Evolutionary conservation across 2,329 filamentous ascomycete species (phyloP).

Genomic region (Massarina eburnea): DNA sequence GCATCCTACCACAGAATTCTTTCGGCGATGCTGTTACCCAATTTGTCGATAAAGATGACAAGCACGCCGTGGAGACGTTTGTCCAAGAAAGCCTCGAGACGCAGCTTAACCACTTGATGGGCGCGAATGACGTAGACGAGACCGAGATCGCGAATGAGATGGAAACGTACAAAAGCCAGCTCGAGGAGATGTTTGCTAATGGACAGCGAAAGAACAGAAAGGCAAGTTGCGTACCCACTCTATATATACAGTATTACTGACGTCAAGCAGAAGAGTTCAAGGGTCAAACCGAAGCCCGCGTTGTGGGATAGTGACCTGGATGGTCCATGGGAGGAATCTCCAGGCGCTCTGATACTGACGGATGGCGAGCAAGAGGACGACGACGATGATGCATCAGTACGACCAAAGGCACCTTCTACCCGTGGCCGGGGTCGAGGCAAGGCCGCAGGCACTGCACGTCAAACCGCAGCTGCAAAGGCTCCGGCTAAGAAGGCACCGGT

Average conservation of each 20-base stretch:
- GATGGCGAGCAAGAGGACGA: constrained; percentile 53
- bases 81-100: constrained; percentile 47
- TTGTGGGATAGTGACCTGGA: constrained; percentile 89
- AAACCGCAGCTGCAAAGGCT: constrained; percentile 29
- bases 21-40: constrained; percentile 92
- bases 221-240: constrained; percentile 6
- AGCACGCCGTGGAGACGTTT: constrained; percentile 72
- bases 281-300: constrained; percentile 73
- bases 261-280: constrained; percentile 51
- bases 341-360: constrained; percentile 62
- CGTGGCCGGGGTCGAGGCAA: constrained; percentile 48
- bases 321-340: constrained; percentile 80
- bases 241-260: constrained; percentile 5
- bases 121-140: constrained; percentile 64
- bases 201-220: constrained; percentile 59
- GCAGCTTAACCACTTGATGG: constrained; percentile 48
- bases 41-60: constrained; percentile 94
- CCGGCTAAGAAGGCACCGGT: constrained; percentile 38
- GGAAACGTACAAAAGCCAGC: constrained; percentile 68
- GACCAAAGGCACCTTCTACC: constrained; percentile 43
- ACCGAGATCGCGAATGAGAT: constrained; percentile 73
- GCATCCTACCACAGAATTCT: constrained; percentile 86
- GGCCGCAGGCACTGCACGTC: constrained; percentile 41
- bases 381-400: constrained; percentile 36
- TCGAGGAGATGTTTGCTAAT: constrained; percentile 70